Percentiles rank a stretch among this genome's conserved stretches.
Conservation (phyloP, 192 early-diverging fungal genomes). For the Coemansia reversa region DNA sequence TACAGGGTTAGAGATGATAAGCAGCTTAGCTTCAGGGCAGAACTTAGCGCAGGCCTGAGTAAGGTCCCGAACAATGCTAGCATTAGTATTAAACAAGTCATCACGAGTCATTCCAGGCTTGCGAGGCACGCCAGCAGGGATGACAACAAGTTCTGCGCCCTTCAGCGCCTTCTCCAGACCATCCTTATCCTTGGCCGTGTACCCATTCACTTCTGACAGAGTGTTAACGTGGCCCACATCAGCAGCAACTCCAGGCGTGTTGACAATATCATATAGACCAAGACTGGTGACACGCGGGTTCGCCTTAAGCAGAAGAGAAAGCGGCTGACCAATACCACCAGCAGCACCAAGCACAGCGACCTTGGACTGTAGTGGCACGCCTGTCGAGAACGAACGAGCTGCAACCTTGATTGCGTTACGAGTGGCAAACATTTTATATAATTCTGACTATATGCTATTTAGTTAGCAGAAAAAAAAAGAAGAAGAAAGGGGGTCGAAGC, state of each 20-base stretch:
- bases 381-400: slow-evolving; percentile 56
- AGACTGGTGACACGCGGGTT: slow-evolving; percentile 83
- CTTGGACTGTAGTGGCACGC: slow-evolving; percentile 50
- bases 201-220: slow-evolving; percentile 72
- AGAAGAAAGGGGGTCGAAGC: not conserved
- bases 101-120: slow-evolving; percentile 99
- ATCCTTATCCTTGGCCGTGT: slow-evolving; percentile 66
- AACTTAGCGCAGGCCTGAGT: slow-evolving; percentile 75
- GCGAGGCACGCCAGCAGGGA: slow-evolving; percentile 96
- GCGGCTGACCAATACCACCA: slow-evolving; percentile 97
- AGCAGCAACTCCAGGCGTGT: slow-evolving; percentile 95
- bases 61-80: slow-evolving; percentile 80
- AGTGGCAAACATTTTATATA: slow-evolving; percentile 51
- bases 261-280: slow-evolving; percentile 91
- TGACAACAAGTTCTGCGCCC: slow-evolving; percentile 82
- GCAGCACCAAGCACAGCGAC: slow-evolving; percentile 75
- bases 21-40: slow-evolving; percentile 83
- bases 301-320: slow-evolving; percentile 92
- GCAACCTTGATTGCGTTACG: slow-evolving; percentile 45
- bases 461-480: not conserved
- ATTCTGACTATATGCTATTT: slow-evolving; percentile 1
- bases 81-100: slow-evolving; percentile 98
- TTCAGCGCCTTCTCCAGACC: slow-evolving; percentile 73
- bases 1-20: slow-evolving; percentile 93
- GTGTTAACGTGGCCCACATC: slow-evolving; percentile 95